phyloP scores from a whole-genome alignment of 257 asterid genomes.

The Rubia yunnanensis region DNA sequence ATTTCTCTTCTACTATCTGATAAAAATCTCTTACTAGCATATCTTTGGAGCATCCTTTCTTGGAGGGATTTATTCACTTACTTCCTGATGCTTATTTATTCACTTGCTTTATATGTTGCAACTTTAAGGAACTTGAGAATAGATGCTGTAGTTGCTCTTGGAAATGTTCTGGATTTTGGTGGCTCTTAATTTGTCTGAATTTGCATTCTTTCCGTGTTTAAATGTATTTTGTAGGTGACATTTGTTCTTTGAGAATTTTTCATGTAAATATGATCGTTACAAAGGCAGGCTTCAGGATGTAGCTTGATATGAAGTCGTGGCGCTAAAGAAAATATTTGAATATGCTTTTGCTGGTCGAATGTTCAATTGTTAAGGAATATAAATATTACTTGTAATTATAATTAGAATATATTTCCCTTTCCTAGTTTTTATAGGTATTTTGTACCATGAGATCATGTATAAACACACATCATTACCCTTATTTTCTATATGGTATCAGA shows the following conservation, averaged over 20 bases:
- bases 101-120: not conserved
- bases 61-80: not conserved
- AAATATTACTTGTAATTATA: too few relatives aligned
- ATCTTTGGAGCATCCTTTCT: not conserved
- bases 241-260: not conserved
- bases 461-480: too few relatives aligned
- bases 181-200: not conserved
- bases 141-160: not conserved
- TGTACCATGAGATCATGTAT: too few relatives aligned
- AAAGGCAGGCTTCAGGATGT: conserved; percentile 81
- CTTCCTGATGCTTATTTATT: not conserved
- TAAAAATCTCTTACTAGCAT: not conserved
- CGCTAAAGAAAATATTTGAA: conserved; percentile 47
- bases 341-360: conserved; percentile 67
- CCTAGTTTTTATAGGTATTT: too few relatives aligned
- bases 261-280: not conserved
- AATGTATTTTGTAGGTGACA: not conserved
- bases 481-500: too few relatives aligned
- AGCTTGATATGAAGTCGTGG: conserved; percentile 92
- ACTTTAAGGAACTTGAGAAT: not conserved
- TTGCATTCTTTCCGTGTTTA: not conserved
- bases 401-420: too few relatives aligned
- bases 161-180: not conserved
- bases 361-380: too few relatives aligned
- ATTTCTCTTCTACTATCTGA: conserved; percentile 19